Percentiles rank a stretch among this genome's conserved stretches.
phyloP scores from a whole-genome alignment of 495 filamentous ascomycete genomes.

The Alectoria sarmentosa region DNA sequence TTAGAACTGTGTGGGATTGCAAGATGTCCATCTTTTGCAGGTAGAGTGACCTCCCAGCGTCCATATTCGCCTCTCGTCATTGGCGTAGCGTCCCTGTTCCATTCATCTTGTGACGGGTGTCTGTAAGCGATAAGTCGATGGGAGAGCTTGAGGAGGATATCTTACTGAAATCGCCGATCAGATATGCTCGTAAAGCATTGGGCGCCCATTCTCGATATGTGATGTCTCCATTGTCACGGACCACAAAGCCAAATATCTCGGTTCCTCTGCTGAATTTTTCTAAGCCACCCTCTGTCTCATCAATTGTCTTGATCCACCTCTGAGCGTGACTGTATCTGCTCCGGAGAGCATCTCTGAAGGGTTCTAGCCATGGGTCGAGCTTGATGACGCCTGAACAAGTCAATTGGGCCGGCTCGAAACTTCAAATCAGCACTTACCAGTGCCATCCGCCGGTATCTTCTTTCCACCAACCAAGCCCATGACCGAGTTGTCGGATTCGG shows the following conservation, averaged over 20 bases:
- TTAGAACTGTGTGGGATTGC: constrained; percentile 90
- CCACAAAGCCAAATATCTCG: constrained; percentile 78
- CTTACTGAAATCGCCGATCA: constrained; percentile 97
- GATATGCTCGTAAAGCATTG: constrained; percentile 69
- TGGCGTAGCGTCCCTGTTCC: constrained; percentile 72
- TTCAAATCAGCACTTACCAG: constrained; percentile 33
- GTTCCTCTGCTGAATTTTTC: constrained; percentile 89
- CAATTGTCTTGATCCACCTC: constrained; percentile 76
- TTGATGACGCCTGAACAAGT: constrained; percentile 62
- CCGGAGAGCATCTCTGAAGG: constrained; percentile 72
- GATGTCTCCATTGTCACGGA: constrained; percentile 73
- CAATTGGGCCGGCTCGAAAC: constrained; percentile 19
- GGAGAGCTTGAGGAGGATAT: constrained; percentile 13
- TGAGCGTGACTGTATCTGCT: constrained; percentile 74
- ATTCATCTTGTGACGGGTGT: constrained; percentile 55
- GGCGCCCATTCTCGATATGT: constrained; percentile 95
- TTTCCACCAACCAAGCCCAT: constrained; percentile 26
- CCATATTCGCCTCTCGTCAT: constrained; percentile 84
- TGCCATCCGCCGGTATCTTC: constrained; percentile 41
- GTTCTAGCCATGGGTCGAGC: constrained; percentile 85
- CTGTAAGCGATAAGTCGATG: background rate
- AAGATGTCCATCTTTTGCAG: constrained; percentile 63
- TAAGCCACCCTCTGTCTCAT: constrained; percentile 78
- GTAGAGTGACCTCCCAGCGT: constrained; percentile 78
- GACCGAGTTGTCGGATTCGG: constrained; percentile 25